Conservation (phyloP, 306 rosid species). For the Lotus japonicus region DNA sequence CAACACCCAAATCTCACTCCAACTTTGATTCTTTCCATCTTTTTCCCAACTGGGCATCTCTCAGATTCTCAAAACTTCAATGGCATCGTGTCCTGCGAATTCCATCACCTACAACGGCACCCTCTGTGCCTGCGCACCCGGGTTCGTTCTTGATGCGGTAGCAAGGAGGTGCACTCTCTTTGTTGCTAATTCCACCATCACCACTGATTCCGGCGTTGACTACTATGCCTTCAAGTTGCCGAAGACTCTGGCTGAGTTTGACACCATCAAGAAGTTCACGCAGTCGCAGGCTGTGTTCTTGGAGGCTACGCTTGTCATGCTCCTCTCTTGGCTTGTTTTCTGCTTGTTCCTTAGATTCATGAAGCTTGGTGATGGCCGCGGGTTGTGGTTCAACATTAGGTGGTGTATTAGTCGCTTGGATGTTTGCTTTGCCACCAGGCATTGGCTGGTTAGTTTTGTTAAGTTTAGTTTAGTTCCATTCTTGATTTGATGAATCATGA, state of each 20-base stretch:
- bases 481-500: neutral
- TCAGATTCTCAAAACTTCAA: conserved; percentile 13
- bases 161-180: conserved; percentile 45
- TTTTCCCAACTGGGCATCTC: neutral
- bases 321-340: conserved; percentile 69
- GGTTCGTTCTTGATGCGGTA: conserved; percentile 37
- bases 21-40: neutral
- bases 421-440: conserved; percentile 82
- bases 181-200: conserved; percentile 32
- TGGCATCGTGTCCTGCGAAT: conserved; percentile 69
- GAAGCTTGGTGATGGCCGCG: conserved; percentile 62
- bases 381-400: conserved; percentile 65
- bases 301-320: conserved; percentile 71
- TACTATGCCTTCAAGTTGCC: conserved; percentile 52
- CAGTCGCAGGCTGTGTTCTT: conserved; percentile 96
- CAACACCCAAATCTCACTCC: neutral
- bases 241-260: conserved; percentile 52
- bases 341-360: conserved; percentile 63
- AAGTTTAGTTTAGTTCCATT: neutral
- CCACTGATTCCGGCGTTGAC: conserved; percentile 44
- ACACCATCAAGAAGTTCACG: conserved; percentile 74
- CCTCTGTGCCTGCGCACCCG: conserved; percentile 75
- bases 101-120: conserved; percentile 57
- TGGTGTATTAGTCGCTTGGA: conserved; percentile 93
- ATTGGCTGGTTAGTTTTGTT: conserved; percentile 75